Evolutionary conservation across 1,284 basidiomycete genomes (phyloP).

Genomic region (Apiotrichum brassicae): DNA sequence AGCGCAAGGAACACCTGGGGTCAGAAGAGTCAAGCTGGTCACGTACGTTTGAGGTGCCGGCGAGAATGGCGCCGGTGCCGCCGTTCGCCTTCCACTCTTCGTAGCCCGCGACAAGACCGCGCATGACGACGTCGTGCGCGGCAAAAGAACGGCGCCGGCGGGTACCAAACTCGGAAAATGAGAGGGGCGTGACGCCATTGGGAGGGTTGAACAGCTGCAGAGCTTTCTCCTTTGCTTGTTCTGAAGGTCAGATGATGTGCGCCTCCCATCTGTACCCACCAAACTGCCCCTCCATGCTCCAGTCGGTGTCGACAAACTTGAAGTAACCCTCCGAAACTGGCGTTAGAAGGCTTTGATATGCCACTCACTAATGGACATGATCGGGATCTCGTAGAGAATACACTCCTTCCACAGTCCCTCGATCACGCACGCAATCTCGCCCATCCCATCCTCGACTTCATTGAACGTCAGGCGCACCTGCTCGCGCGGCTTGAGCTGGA

Average conservation of each 20-base stretch:
- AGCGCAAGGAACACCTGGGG: constrained; percentile 69
- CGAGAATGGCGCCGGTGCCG: constrained; percentile 54
- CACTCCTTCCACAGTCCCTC: constrained; percentile 78
- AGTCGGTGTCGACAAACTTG: constrained; percentile 62
- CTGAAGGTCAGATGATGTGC: constrained; percentile 34
- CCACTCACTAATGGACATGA: constrained; percentile 77
- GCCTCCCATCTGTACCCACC: constrained; percentile 34
- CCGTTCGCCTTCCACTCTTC: constrained; percentile 49
- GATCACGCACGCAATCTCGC: constrained; percentile 67
- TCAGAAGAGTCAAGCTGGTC: background rate
- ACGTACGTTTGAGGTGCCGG: constrained; percentile 80
- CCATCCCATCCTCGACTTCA: constrained; percentile 45
- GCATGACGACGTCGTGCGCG: constrained; percentile 72
- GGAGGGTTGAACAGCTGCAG: constrained; percentile 54
- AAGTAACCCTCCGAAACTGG: constrained; percentile 51
- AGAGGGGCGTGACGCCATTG: constrained; percentile 53
- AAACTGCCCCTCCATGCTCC: constrained; percentile 74
- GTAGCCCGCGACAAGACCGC: constrained; percentile 61
- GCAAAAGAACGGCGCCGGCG: constrained; percentile 73
- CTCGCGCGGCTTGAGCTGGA: constrained; percentile 65
- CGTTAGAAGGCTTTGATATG: background rate
- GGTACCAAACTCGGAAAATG: constrained; percentile 90
- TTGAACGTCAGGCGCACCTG: constrained; percentile 70
- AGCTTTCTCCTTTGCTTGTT: constrained; percentile 65
- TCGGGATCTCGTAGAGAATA: constrained; percentile 92